Evolutionary conservation across 129 eudicot genomes (phyloP).

Genomic region (Silybum marianum): DNA sequence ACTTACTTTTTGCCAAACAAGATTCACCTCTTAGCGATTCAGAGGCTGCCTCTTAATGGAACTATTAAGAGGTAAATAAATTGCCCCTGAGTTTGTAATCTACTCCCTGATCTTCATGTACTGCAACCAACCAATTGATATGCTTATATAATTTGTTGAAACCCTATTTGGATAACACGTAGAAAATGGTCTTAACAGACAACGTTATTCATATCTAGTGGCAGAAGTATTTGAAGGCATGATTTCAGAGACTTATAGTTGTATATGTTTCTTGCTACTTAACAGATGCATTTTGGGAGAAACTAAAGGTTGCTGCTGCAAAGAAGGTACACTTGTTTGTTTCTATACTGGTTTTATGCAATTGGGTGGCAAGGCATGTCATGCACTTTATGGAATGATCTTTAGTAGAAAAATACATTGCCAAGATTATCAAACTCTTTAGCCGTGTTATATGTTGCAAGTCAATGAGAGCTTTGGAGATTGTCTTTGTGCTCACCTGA

Average conservation of each 20-base stretch:
- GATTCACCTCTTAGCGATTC: too few species aligned
- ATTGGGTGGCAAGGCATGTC: not conserved
- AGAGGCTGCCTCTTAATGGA: too few species aligned
- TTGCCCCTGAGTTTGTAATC: slow-evolving; percentile 5
- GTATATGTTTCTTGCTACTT: slow-evolving; percentile 14
- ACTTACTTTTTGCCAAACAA: too few species aligned
- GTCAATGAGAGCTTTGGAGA: not conserved
- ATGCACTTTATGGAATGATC: not conserved
- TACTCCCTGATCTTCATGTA: not conserved
- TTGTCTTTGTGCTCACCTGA: not conserved
- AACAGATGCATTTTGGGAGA: slow-evolving; percentile 71
- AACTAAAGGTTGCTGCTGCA: slow-evolving; percentile 62
- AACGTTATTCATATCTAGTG: not conserved
- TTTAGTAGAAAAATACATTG: not conserved
- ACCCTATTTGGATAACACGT: slow-evolving; percentile 4
- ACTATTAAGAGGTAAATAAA: too few species aligned
- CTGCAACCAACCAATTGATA: not conserved
- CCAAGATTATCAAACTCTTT: not conserved
- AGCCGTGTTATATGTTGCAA: not conserved
- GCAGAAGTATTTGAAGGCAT: slow-evolving; percentile 1
- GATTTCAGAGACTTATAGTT: not conserved
- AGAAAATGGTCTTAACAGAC: not conserved
- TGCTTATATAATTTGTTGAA: slow-evolving; percentile 6
- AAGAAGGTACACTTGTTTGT: slow-evolving; percentile 48
- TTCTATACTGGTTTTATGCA: slow-evolving; percentile 9